Conservation (phyloP, 257 asterid genomes). For the Fraxinus cuspidata region DNA sequence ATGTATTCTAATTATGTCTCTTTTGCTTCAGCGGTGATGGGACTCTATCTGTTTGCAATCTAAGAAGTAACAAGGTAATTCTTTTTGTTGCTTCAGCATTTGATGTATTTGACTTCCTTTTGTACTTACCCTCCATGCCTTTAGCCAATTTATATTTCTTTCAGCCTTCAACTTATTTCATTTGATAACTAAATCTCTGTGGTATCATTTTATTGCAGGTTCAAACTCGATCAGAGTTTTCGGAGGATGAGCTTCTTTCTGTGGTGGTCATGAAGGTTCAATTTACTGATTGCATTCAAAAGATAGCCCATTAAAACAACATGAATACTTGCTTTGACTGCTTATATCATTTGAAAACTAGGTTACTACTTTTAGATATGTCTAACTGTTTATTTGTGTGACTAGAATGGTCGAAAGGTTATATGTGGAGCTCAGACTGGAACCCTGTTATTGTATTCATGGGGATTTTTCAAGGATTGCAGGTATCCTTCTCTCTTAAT, state of each 20-base stretch:
- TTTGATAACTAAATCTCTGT: slow-evolving; percentile 7
- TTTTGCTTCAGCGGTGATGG: slow-evolving; percentile 79
- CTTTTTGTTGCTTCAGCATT: slow-evolving; percentile 23
- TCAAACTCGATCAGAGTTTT: slow-evolving; percentile 87
- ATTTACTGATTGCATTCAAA: slow-evolving; percentile 20
- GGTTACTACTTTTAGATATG: not conserved
- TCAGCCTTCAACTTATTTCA: not conserved
- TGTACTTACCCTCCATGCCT: not conserved
- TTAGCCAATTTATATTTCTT: not conserved
- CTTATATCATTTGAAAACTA: not conserved
- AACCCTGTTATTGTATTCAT: slow-evolving; percentile 71
- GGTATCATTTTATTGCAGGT: slow-evolving; percentile 44
- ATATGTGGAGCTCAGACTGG: slow-evolving; percentile 84
- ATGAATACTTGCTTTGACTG: slow-evolving; percentile 17
- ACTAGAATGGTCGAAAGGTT: slow-evolving; percentile 86
- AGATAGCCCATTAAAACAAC: not conserved
- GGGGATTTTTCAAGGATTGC: slow-evolving; percentile 99
- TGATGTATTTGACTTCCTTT: slow-evolving; percentile 8
- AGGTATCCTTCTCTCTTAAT: slow-evolving; percentile 43
- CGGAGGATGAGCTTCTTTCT: slow-evolving; percentile 91
- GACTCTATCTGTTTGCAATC: slow-evolving; percentile 85
- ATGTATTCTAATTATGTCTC: not conserved
- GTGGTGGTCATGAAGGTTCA: slow-evolving; percentile 90
- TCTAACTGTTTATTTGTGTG: slow-evolving; percentile 25
- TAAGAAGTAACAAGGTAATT: slow-evolving; percentile 83